phyloP scores from a whole-genome alignment of 2,329 filamentous ascomycete genomes.

The Didymella segeticola region DNA sequence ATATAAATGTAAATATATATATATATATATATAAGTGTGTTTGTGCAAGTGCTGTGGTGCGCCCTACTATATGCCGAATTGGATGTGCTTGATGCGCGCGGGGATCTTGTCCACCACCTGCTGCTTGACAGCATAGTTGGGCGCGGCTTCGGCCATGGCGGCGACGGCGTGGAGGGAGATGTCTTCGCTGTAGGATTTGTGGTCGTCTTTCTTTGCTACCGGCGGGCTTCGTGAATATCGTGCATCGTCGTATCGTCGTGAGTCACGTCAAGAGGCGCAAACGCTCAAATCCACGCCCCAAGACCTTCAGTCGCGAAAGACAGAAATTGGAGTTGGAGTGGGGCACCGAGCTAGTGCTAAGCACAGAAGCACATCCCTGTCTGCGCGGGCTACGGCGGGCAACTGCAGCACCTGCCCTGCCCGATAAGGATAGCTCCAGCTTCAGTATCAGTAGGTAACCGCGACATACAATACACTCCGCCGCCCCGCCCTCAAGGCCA shows the following conservation, averaged over 20 bases:
- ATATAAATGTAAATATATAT: too few species aligned
- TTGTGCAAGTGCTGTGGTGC: too few species aligned
- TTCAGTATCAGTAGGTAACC: slow-evolving; percentile 22
- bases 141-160: slow-evolving; percentile 31
- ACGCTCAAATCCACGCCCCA: neutral
- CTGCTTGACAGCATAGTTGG: slow-evolving; percentile 67
- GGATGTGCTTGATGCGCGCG: slow-evolving; percentile 90
- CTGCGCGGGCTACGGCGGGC: neutral
- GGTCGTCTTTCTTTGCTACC: slow-evolving; percentile 22
- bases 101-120: slow-evolving; percentile 89
- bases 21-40: too few species aligned
- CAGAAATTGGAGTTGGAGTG: slow-evolving; percentile 29
- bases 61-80: slow-evolving; percentile 85
- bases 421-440: slow-evolving; percentile 16
- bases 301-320: slow-evolving; percentile 25
- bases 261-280: slow-evolving; percentile 28
- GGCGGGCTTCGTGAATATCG: slow-evolving; percentile 12
- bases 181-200: neutral
- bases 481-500: slow-evolving; percentile 4
- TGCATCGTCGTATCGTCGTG: slow-evolving; percentile 31
- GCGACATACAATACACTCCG: slow-evolving; percentile 5
- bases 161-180: slow-evolving; percentile 11
- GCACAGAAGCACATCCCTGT: too few species aligned
- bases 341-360: slow-evolving; percentile 27
- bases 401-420: slow-evolving; percentile 24